These are phyloP conservation scores for Lactarius akahatsu DNA, from an alignment of 768 basidiomycete species.

Conservation along the genomic window DNA sequence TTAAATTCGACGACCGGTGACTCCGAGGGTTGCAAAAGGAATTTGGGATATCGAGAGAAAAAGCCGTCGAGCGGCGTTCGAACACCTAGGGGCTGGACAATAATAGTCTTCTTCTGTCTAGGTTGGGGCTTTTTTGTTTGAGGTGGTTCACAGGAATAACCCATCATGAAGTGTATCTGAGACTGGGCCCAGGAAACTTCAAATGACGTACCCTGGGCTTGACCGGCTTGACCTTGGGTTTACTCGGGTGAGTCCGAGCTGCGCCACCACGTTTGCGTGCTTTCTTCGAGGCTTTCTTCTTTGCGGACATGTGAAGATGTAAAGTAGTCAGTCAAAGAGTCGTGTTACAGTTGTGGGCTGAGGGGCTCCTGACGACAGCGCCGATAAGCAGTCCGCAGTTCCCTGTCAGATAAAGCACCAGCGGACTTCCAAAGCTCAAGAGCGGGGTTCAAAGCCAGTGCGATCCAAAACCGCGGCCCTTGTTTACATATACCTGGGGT, in stretches of 20 bases:
- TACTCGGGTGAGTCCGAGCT: neutral
- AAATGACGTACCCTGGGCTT: neutral
- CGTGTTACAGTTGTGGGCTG: neutral
- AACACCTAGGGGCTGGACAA: neutral
- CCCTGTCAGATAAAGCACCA: no score
- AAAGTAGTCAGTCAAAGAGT: neutral
- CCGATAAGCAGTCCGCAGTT: no score
- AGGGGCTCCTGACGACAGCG: no score
- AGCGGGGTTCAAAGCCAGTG: no score
- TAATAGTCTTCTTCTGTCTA: neutral
- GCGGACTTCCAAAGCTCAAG: no score
- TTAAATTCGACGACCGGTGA: conserved; percentile 22
- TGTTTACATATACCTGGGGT: no score
- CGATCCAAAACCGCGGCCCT: no score
- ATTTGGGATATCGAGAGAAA: conserved; percentile 27
- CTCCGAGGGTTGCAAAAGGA: conserved; percentile 7
- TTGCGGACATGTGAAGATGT: neutral
- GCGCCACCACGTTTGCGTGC: neutral
- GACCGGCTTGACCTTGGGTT: neutral
- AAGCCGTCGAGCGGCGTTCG: conserved; percentile 19
- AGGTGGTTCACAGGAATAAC: neutral
- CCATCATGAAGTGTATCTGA: no score
- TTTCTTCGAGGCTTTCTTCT: neutral
- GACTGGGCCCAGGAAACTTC: neutral
- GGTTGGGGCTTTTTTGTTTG: neutral